Conservation (phyloP, 805 yeast species). For the Ogataea parapolymorpha region DNA sequence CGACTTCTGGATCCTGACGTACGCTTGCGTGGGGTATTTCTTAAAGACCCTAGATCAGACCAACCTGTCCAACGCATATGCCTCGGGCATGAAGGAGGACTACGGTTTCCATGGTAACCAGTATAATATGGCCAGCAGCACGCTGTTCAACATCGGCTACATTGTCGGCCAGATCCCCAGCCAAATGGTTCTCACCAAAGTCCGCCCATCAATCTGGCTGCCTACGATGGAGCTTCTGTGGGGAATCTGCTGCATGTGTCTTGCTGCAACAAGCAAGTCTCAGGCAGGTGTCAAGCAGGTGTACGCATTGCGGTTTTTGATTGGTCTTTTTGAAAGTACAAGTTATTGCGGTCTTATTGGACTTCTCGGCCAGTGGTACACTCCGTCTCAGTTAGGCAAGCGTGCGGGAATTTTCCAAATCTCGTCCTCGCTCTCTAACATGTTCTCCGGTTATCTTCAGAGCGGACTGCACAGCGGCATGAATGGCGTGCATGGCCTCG, state of each 20-base stretch:
- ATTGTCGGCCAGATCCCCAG: slow-evolving; percentile 58
- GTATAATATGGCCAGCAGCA: slow-evolving; percentile 13
- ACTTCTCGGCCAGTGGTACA: slow-evolving; percentile 52
- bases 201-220: slow-evolving; percentile 48
- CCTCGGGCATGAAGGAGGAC: slow-evolving; percentile 59
- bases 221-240: slow-evolving; percentile 54
- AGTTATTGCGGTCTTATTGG: slow-evolving; percentile 39
- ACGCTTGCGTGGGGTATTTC: slow-evolving; percentile 22
- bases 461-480: slow-evolving; percentile 47
- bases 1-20: slow-evolving; percentile 23
- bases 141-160: slow-evolving; percentile 40
- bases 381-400: slow-evolving; percentile 51
- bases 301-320: slow-evolving; percentile 55
- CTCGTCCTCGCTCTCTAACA: slow-evolving; percentile 58
- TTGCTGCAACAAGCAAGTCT: slow-evolving; percentile 40
- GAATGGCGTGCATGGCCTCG: slow-evolving; percentile 47
- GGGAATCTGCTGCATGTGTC: slow-evolving; percentile 53
- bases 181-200: slow-evolving; percentile 39
- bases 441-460: slow-evolving; percentile 60
- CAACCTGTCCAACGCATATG: slow-evolving; percentile 55
- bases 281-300: slow-evolving; percentile 34
- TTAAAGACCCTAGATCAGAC: slow-evolving; percentile 54
- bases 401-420: slow-evolving; percentile 58
- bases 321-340: slow-evolving; percentile 55
- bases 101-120: slow-evolving; percentile 14